These are phyloP conservation scores for Calycina marina DNA, from an alignment of 2,329 filamentous ascomycete genomes.

Conservation along the genomic window DNA sequence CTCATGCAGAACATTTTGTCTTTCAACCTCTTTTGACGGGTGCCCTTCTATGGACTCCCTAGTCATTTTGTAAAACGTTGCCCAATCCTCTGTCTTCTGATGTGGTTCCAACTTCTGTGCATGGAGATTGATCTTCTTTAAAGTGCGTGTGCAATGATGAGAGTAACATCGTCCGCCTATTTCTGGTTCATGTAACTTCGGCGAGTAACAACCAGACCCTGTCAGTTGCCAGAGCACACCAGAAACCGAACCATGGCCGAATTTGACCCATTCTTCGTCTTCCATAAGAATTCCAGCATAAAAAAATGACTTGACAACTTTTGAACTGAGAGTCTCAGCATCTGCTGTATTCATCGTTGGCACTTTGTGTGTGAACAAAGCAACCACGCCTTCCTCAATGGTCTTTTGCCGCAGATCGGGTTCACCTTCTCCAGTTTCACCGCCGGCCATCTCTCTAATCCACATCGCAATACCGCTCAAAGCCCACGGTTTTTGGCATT, in stretches of 20 bases:
- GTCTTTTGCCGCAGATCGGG: slow-evolving; percentile 73
- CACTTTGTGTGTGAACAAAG: slow-evolving; percentile 84
- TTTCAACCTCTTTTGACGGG: slow-evolving; percentile 75
- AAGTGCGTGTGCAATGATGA: slow-evolving; percentile 79
- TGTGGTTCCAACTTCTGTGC: slow-evolving; percentile 55
- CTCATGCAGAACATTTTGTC: slow-evolving; percentile 90
- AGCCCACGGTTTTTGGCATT: slow-evolving; percentile 83
- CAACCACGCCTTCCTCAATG: slow-evolving; percentile 75
- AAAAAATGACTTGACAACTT: slow-evolving; percentile 70
- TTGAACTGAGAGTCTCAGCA: slow-evolving; percentile 70
- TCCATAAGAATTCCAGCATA: slow-evolving; percentile 61
- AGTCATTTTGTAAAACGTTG: slow-evolving; percentile 71
- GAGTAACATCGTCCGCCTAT: slow-evolving; percentile 76
- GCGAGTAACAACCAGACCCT: slow-evolving; percentile 79
- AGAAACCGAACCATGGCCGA: slow-evolving; percentile 64
- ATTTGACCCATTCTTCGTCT: slow-evolving; percentile 97
- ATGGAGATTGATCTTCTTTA: slow-evolving; percentile 87
- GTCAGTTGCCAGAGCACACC: slow-evolving; percentile 91
- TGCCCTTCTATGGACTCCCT: slow-evolving; percentile 60
- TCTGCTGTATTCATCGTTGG: slow-evolving; percentile 98
- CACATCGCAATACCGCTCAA: slow-evolving; percentile 75
- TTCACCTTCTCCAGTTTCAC: slow-evolving; percentile 52
- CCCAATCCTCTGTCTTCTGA: slow-evolving; percentile 65
- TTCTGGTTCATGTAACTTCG: slow-evolving; percentile 54
- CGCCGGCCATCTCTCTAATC: slow-evolving; percentile 65